phyloP scores from a whole-genome alignment of 441 rosid species.

The Mallotus japonicus region DNA sequence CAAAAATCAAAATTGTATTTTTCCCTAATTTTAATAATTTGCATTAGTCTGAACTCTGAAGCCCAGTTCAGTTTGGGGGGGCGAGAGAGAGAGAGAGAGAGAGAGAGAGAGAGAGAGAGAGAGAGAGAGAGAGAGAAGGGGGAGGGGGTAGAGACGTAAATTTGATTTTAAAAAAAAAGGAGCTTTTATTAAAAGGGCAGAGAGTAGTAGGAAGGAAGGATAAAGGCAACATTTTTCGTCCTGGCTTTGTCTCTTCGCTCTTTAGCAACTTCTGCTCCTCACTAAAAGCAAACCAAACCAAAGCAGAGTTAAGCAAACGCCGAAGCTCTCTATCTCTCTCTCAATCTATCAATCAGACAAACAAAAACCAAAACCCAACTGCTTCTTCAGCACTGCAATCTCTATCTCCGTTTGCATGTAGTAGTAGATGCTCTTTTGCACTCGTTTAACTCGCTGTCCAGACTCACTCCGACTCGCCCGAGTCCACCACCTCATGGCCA shows the following conservation, averaged over 20 bases:
- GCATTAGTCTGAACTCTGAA: too few relatives aligned
- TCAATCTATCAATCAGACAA: too few relatives aligned
- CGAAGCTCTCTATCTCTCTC: slow-evolving; percentile 4
- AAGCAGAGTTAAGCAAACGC: slow-evolving; percentile 12
- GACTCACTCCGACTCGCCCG: slow-evolving; percentile 17
- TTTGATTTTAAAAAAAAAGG: not conserved
- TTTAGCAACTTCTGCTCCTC: not conserved
- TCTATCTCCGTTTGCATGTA: slow-evolving; percentile 24
- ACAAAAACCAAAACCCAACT: too few relatives aligned
- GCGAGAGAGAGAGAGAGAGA: too few relatives aligned
- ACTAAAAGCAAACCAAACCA: not conserved
- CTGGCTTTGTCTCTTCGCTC: slow-evolving; percentile 4
- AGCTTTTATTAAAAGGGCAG: slow-evolving; percentile 32
- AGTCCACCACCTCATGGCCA: slow-evolving; percentile 42
- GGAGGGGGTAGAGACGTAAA: slow-evolving; percentile 30
- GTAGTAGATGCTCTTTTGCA: slow-evolving; percentile 27
- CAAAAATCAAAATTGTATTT: too few relatives aligned
- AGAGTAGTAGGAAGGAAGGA: slow-evolving; percentile 27
- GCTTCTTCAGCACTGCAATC: not conserved
- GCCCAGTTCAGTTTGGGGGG: too few relatives aligned
- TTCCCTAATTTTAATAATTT: too few relatives aligned
- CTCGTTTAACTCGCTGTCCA: slow-evolving; percentile 12
- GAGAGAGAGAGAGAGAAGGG: too few relatives aligned
- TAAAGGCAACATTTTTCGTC: slow-evolving; percentile 26
- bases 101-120: too few relatives aligned